Conservation (phyloP, 352 stramenopile genomes). For the Globisporangium radiosum region DNA sequence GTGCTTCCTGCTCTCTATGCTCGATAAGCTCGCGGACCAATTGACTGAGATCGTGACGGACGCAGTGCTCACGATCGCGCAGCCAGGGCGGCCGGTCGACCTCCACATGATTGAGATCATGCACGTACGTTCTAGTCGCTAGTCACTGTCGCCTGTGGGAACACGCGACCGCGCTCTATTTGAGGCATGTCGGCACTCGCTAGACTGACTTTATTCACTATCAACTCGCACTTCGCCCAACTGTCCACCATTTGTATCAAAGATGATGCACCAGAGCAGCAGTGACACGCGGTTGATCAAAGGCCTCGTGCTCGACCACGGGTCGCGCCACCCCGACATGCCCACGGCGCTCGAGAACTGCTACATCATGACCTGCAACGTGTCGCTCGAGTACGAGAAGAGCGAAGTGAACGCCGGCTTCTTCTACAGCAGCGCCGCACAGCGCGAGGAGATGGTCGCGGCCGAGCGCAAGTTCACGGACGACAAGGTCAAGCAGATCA, state of each 20-base stretch:
- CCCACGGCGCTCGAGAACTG: conserved; percentile 94
- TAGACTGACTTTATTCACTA: too few species aligned
- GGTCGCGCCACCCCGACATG: conserved; percentile 98
- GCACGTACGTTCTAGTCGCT: conserved; percentile 58
- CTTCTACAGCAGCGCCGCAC: conserved; percentile 98
- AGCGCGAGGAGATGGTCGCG: conserved; percentile 97
- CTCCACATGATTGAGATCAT: conserved; percentile 99
- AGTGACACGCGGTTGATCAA: conserved; percentile 93
- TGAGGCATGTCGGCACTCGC: neutral
- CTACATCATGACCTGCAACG: conserved; percentile 99
- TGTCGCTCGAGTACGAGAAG: conserved; percentile 99
- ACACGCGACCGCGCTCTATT: neutral
- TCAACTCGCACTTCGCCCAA: too few species aligned
- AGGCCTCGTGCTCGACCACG: conserved; percentile 98
- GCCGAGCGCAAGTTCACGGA: conserved; percentile 94
- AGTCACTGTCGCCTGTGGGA: neutral
- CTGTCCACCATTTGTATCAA: neutral
- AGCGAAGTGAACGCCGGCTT: conserved; percentile 98
- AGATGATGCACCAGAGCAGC: conserved; percentile 96
- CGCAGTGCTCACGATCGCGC: conserved; percentile 93
- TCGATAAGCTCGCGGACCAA: conserved; percentile 70
- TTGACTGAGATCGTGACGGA: conserved; percentile 97
- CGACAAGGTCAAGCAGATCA: conserved; percentile 95
- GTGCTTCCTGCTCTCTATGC: neutral
- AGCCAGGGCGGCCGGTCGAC: conserved; percentile 86